Conservation (phyloP, 495 filamentous ascomycete genomes). For the Margaritispora aquatica region DNA sequence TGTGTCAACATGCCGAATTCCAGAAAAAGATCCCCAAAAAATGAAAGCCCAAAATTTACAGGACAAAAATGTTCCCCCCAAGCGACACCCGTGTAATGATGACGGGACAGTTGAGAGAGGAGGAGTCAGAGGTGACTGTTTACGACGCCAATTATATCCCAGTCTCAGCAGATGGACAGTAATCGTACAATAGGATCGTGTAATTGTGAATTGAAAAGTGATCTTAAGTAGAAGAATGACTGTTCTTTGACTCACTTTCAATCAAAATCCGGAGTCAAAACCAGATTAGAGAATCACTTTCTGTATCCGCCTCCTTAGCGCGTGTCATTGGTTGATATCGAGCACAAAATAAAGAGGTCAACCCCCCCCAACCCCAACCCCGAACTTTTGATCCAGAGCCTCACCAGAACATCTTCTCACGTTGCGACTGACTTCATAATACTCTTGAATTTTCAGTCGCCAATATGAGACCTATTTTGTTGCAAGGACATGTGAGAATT, state of each 20-base stretch:
- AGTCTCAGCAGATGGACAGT: no score
- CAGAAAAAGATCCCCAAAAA: neutral
- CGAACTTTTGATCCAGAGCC: neutral
- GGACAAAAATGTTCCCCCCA: neutral
- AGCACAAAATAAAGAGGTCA: neutral
- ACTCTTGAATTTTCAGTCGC: slow-evolving; percentile 7
- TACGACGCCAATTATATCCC: neutral
- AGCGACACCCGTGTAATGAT: neutral
- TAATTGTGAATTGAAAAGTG: neutral
- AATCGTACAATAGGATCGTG: neutral
- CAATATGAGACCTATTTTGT: slow-evolving; percentile 88
- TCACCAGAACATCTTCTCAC: neutral
- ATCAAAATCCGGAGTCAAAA: no score
- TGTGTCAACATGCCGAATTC: slow-evolving; percentile 2
- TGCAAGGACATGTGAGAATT: slow-evolving; percentile 78
- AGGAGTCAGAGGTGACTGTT: neutral
- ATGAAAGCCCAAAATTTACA: neutral
- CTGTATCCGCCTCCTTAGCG: no score
- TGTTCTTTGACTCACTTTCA: neutral
- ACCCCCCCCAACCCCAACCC: neutral
- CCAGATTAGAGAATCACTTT: no score
- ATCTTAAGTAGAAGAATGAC: neutral
- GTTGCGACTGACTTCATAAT: neutral
- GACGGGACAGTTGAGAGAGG: neutral
- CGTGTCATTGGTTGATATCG: neutral